Evolutionary conservation across 495 filamentous ascomycete species (phyloP).

Genomic region (Penicillium paradoxum): DNA sequence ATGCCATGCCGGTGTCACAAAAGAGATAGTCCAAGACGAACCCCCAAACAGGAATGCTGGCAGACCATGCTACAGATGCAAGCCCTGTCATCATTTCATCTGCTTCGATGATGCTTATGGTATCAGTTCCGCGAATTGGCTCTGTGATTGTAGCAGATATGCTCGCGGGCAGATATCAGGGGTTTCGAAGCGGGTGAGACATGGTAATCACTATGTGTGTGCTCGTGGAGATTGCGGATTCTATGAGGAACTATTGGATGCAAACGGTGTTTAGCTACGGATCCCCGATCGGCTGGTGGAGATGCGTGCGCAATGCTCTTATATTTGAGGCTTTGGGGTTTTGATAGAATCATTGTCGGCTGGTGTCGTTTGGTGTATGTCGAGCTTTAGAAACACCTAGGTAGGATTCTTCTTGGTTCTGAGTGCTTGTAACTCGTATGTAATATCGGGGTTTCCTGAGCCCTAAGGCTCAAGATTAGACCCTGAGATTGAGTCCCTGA

Average conservation of each 20-base stretch:
- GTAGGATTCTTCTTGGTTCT: no score
- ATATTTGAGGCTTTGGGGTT: not conserved
- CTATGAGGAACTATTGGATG: not conserved
- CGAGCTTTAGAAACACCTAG: not conserved
- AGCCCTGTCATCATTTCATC: not conserved
- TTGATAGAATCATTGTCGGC: not conserved
- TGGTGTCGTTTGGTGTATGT: not conserved
- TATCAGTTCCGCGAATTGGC: not conserved
- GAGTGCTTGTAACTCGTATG: no score
- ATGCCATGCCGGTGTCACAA: not conserved
- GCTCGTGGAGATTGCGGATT: not conserved
- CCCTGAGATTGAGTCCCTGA: no score
- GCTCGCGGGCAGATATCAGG: slow-evolving; percentile 4
- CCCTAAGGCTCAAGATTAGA: no score
- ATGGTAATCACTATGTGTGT: slow-evolving; percentile 13
- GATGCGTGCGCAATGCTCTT: not conserved
- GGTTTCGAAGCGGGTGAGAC: not conserved
- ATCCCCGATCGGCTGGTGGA: not conserved
- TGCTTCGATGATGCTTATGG: slow-evolving; percentile 7
- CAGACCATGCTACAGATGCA: slow-evolving; percentile 7
- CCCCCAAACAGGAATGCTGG: slow-evolving; percentile 9
- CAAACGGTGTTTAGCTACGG: not conserved
- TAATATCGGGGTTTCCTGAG: no score
- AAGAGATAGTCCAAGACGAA: not conserved
- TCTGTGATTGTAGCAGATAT: slow-evolving; percentile 1